Base-by-base conservation (phyloP, 164 flowering plant genomes). In the Sextonia rubra region DNA sequence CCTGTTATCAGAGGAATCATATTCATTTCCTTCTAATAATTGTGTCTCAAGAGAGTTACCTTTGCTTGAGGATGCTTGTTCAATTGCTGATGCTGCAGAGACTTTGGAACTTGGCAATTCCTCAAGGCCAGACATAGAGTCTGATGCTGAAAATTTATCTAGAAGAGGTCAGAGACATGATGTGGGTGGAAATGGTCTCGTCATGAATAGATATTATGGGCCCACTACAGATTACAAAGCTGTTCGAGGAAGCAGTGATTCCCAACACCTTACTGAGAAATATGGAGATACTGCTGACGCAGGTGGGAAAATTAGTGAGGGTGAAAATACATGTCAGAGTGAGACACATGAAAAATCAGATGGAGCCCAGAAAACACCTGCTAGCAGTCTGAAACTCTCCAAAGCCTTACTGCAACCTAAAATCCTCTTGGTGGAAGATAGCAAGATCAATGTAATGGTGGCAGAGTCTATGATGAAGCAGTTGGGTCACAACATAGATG, bases 351-450 rank as follows among this genome's bases (percentile, higher is more conserved):
- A 77, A 66, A 83, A 60, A 64, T 68, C 77, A 58, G 80, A 79
- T 4, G 47, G 70, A 68, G 69, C 74, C 9, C 66, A 75, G 60
- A 48, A 77, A 25, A 68, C 66, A 69, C 73, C 83, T 67, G 75
- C 77, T 48, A 74, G 78, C 74, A 74, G 62, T 73, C 52, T 60
- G 6, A 89, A 86, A 80, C 72, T 20, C 22, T 29, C 77, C n/a
- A 74, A 79, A 68, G 52, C 83, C 20, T 63, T 65, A 22, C n/a
- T n/a, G 32, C 79, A 81, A 64, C 92, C 97, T 1, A 91, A 81
- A 80, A 91, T 95, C 60, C 98, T 95, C 76, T 97, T 93, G 17
- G 99, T 90, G 7, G 99, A 95, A 83, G 99, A 95, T 80, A 91
- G 87, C 86, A 93, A 90, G 83, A 87, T 89, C 64, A 93, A 91